Evolutionary conservation across 805 yeast genomes (phyloP), one percentile per base, ranked within the genome.

Genomic region (Groenewaldozyma salmanticensis): DNA sequence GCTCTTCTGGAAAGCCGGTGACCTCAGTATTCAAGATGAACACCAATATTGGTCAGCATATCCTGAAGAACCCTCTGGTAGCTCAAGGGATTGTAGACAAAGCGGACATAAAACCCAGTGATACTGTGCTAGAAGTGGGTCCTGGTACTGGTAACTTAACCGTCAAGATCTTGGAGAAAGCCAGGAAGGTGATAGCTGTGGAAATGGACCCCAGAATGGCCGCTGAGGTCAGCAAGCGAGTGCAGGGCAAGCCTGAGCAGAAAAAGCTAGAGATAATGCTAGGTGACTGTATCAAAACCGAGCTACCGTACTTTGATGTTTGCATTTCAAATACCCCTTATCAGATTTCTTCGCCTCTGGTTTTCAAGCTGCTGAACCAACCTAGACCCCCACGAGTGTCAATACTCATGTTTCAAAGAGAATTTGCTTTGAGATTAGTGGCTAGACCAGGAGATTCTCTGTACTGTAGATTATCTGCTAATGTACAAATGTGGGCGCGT

Each of bases 141-240:
- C 98, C 98, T 2, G 98, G 98, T 76, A 92, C 98, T 0, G 98
- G 98, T 67, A 92, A 92, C 56, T 71, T 92, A 64, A 92, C 98
- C 0, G 94, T 90, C 29, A 72, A 94, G 47, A 92, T 92, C 29
- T 64, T 92, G 42, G 96, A 90, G 53, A 81, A 87, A 60, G 97
- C 96, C 0, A 72, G 84, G 43, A 87, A 85, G 53, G 96, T 90
- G n/a, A 74, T 85, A 37, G 98, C 97, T 0, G 92, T 84, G 40
- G 98, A 92, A 66, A 88, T 88, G 86, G 98, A 92, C 65, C 98
- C 98, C n/a, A 72, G 96, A 66, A 92, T 92, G 98, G 98, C 97
- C 2, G 97, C 97, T 0, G 98, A 92, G 63, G 70, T 92, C 54
- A 86, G 96, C 7, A 92, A 92, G 61, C 80, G 98, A 68, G 97